Evolutionary conservation across 768 basidiomycete genomes (phyloP).

Genomic region (Lepiota brunneoincarnata): DNA sequence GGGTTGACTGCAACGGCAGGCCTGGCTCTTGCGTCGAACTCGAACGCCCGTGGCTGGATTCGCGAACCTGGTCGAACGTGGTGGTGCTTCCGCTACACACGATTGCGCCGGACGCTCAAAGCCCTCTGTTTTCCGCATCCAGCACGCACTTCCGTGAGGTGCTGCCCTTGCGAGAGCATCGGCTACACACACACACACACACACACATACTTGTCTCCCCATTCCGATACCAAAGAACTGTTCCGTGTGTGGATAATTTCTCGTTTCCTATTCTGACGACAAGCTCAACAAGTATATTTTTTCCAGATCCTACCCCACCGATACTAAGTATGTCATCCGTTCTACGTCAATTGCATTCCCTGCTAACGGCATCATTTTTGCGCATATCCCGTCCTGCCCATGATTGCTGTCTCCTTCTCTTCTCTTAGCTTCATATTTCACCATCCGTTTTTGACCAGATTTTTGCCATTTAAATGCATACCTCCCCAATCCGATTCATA

Average conservation of each 20-base stretch:
- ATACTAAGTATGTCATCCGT: background rate
- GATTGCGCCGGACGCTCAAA: slow-evolving; percentile 1
- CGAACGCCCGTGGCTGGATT: too few species aligned
- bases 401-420: background rate
- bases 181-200: background rate
- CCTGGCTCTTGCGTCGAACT: too few species aligned
- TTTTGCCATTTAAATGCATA: background rate
- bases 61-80: background rate
- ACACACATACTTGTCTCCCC: background rate
- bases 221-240: background rate
- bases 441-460: background rate
- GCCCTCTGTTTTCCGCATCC: background rate
- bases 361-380: slow-evolving; percentile 3
- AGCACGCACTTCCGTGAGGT: background rate
- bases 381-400: background rate
- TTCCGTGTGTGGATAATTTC: background rate
- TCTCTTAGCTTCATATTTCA: background rate
- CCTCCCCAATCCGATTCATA: background rate
- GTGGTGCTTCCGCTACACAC: background rate
- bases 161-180: background rate
- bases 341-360: slow-evolving; percentile 1
- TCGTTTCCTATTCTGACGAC: background rate
- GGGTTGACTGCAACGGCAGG: background rate
- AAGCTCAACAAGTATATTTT: background rate
- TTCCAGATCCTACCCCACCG: background rate